Evolutionary conservation across 768 basidiomycete species (phyloP).

Genomic region (Scleroderma bovista): DNA sequence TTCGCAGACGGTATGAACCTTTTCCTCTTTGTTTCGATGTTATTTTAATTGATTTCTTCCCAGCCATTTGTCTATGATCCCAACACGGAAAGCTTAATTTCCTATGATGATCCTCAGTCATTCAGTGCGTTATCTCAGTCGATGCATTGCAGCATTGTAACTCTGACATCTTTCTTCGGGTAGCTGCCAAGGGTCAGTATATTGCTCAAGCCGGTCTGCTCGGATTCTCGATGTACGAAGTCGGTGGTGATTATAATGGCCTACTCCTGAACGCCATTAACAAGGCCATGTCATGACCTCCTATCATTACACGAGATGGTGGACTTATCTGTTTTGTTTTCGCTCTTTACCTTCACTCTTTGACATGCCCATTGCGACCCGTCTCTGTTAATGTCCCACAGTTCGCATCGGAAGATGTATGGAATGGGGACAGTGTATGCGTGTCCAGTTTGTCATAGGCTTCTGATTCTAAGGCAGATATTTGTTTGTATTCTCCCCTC

Average conservation of each 20-base stretch:
- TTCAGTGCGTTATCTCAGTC: constrained; percentile 37
- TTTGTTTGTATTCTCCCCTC: no score
- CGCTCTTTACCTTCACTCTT: not conserved
- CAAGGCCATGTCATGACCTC: constrained; percentile 15
- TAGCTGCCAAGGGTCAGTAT: constrained; percentile 40
- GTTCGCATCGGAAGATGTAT: no score
- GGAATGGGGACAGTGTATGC: no score
- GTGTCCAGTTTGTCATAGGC: no score
- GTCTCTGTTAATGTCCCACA: no score
- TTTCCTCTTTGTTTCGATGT: not conserved
- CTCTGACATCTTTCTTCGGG: constrained; percentile 2
- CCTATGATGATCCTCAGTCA: constrained; percentile 60
- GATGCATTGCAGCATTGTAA: no score
- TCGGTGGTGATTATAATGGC: constrained; percentile 37
- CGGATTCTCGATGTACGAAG: constrained; percentile 44
- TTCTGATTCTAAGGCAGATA: no score
- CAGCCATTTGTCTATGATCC: constrained; percentile 68
- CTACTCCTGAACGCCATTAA: constrained; percentile 31
- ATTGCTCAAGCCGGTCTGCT: constrained; percentile 30
- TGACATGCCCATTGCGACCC: constrained; percentile 2
- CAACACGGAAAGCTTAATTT: constrained; percentile 48
- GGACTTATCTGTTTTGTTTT: constrained; percentile 2
- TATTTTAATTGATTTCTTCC: constrained; percentile 1
- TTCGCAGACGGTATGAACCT: constrained; percentile 60
- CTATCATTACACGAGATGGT: not conserved